Conservation (phyloP, 1,284 basidiomycete species). For the Trametes polyzona region DNA sequence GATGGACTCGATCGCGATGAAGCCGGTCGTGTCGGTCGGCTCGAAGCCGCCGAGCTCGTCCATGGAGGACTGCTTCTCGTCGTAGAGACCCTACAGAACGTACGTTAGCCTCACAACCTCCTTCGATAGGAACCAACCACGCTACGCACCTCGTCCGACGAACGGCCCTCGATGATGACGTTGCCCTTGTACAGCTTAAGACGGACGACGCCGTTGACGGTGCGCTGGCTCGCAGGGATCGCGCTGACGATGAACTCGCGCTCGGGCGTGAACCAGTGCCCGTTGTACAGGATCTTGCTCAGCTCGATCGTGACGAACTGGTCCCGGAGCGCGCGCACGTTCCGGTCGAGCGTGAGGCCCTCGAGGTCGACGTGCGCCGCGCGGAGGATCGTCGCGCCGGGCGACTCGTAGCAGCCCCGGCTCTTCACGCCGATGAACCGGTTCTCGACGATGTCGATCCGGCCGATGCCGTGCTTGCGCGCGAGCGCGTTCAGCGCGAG, state of each 20-base stretch:
- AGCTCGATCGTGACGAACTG: conserved; percentile 93
- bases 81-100: conserved; percentile 79
- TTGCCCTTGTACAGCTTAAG: conserved; percentile 97
- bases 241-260: conserved; percentile 92
- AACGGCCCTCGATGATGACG: conserved; percentile 91
- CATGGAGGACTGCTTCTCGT: conserved; percentile 98
- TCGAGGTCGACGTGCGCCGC: conserved; percentile 96
- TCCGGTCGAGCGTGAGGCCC: conserved; percentile 96
- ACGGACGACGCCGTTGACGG: conserved; percentile 92
- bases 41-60: conserved; percentile 98
- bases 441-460: conserved; percentile 99
- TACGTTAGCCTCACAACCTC: background rate
- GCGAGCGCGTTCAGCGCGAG: conserved; percentile 90
- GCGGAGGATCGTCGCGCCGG: conserved; percentile 94
- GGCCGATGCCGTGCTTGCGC: conserved; percentile 93
- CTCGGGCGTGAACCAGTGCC: conserved; percentile 97
- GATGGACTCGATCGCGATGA: conserved; percentile 95
- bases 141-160: conserved; percentile 76
- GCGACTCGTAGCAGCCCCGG: conserved; percentile 98
- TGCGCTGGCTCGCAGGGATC: conserved; percentile 92
- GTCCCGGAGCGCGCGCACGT: conserved; percentile 93
- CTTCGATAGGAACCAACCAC: background rate
- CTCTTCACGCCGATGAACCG: conserved; percentile 99
- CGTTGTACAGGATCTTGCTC: conserved; percentile 94
- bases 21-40: conserved; percentile 89